These are phyloP conservation scores for Coleophoma crateriformis DNA, from an alignment of 2,329 filamentous ascomycete genomes.

Conservation along the genomic window DNA sequence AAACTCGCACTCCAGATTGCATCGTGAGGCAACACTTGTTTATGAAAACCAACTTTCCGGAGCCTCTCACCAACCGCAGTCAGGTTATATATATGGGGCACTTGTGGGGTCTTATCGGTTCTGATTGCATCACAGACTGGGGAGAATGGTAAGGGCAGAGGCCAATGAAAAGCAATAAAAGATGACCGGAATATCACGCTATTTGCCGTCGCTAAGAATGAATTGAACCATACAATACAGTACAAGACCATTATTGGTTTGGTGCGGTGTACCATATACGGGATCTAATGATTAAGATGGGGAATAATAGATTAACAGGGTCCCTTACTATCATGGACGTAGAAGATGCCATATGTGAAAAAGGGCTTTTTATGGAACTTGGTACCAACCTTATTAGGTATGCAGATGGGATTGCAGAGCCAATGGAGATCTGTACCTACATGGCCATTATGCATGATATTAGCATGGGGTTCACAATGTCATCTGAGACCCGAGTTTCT, in stretches of 20 bases:
- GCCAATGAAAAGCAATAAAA: neutral
- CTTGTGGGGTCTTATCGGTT: too few species aligned
- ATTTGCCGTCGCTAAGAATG: too few species aligned
- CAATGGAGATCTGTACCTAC: conserved; percentile 53
- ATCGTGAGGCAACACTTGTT: neutral
- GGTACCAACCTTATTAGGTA: conserved; percentile 50
- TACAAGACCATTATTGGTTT: conserved; percentile 24
- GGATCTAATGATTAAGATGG: conserved; percentile 33
- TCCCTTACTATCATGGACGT: conserved; percentile 49
- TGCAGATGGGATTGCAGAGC: conserved; percentile 49
- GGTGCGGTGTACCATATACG: conserved; percentile 38
- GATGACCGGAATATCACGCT: neutral
- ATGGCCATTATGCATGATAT: conserved; percentile 50
- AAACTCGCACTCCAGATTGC: neutral
- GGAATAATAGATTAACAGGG: conserved; percentile 42
- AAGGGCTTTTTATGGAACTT: conserved; percentile 32
- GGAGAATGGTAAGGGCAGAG: neutral
- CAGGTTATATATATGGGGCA: neutral
- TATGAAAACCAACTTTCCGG: neutral
- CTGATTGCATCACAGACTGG: neutral
- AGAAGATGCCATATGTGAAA: conserved; percentile 3
- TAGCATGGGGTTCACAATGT: conserved; percentile 46
- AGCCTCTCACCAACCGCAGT: neutral
- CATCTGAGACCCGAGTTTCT: neutral
- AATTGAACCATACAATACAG: conserved; percentile 22